Base-by-base conservation (phyloP, 2,329 filamentous ascomycete species). In the Penicillium vulpinum region DNA sequence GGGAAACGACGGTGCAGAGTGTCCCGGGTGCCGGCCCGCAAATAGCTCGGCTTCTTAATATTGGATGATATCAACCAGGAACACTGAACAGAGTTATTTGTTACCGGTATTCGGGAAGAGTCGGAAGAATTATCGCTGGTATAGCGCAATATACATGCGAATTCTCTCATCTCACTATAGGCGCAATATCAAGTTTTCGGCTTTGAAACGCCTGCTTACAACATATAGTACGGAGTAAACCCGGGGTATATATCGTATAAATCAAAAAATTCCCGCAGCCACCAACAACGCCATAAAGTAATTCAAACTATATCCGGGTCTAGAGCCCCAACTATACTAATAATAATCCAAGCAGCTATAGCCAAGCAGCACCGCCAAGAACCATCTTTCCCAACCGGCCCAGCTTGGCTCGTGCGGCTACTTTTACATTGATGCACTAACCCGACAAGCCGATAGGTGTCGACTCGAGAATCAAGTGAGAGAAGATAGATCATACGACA, bases 321-420 rank as follows among this genome's bases (percentile, higher is more conserved):
- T 46, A 46, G 40, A 56, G 35, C 41, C 21, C 40, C 16, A 44
- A 10, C 18, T 15, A 39, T 15, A 39, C 31, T 10, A 40, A 31
- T 33, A 40, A 31, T 33, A 46, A 48, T 47, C 10, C 26, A 4
- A 45, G n/a, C 22, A 46, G 21, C 41, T 52, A 46, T 46, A 40
- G 40, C 48, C 54, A 46, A 41, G 51, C 33, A 24, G 43, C 21
- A 26, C 24, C 15, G 47, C 53, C 54, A 52, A 56, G 47, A 47
- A n/a, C 15, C 40, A 35, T 11, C 13, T 24, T 56, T 35, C 26
- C 33, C 15, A 51, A 52, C 26, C 18, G 24, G 46, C 26, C 48
- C 33, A 52, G 40, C n/a, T 4, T 52, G 53, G 47, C 53, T 51
- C 39, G 54, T 56, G 54, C 40, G 26, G 45, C 38, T 26, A 21